phyloP scores from a whole-genome alignment of 176 grass and related monocot species.

The Oryza longistaminata region DNA sequence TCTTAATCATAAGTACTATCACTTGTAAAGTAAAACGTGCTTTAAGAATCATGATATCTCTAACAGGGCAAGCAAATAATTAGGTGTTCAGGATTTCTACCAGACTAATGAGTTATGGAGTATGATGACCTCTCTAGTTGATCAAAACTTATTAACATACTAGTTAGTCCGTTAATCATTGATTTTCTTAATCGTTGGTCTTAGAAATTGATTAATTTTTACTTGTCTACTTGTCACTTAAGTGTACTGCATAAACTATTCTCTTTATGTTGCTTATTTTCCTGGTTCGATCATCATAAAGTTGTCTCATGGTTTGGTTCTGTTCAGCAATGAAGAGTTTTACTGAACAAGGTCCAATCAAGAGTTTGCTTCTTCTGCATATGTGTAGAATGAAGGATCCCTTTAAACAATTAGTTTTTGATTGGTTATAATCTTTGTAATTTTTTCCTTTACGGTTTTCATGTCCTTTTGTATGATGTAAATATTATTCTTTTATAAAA shows the following conservation, averaged over 20 bases:
- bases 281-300: neutral
- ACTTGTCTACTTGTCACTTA: neutral
- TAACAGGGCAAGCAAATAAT: slow-evolving; percentile 43
- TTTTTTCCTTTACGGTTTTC: too few species aligned
- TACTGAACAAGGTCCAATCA: neutral
- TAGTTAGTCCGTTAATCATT: neutral
- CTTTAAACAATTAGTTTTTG: too few species aligned
- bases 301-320: neutral
- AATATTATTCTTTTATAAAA: too few species aligned
- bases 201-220: neutral
- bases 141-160: neutral
- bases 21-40: slow-evolving; percentile 53
- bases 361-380: too few species aligned
- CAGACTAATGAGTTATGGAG: too few species aligned
- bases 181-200: neutral
- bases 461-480: too few species aligned
- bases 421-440: too few species aligned
- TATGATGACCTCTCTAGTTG: neutral
- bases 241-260: neutral
- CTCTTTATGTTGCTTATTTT: neutral
- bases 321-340: slow-evolving; percentile 23
- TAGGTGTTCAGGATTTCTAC: slow-evolving; percentile 13
- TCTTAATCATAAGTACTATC: slow-evolving; percentile 49
- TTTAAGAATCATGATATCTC: slow-evolving; percentile 53
- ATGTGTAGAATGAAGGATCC: too few species aligned